Base-by-base conservation (phyloP, 176 grass and related monocot species). In the Lolium multiflorum region DNA sequence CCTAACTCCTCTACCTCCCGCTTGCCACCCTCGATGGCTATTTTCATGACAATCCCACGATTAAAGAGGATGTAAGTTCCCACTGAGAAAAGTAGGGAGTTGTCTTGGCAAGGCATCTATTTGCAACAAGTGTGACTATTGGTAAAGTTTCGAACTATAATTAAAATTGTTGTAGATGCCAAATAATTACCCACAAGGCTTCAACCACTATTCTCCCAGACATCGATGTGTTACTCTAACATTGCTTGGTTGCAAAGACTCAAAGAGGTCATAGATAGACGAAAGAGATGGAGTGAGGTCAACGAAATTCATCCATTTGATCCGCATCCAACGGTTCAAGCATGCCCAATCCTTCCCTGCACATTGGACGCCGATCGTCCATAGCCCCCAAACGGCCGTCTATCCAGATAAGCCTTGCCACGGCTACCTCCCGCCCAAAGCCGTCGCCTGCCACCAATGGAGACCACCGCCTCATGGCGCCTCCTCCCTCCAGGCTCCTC, bases 381-480 rank as follows among this genome's bases (percentile, higher is more conserved):
- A 31, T 26, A 14, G 6, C 39, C 37, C 16, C 21, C 74, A 50
- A 68, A 72, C 11, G 31, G 17, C 26, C 52, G 14, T 46, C 51
- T 77, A 79, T 71, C 37, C 63, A 90, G 59, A 62, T 62, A 62
- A 62, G 59, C 22, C 59, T 16, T 16, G 64, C 49, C 20, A 81
- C 16, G 51, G 39, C 60, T 71, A 77, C 70, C 39, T 84, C 59
- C 76, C 80, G 49, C 15, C 13, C 73, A 79, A 80, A 55, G 50
- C 81, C 16, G 15, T 24, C 48, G 26, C 71, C 58, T 52, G 28
- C 50, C 28, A 61, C 15, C 48, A 2, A 91, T 91, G 89, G 81
- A 84, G 18, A 51, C 61, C 69, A 83, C 83, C 43, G 65, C 71
- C 82, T 86, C 90, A 86, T 91, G 84, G 73, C 71, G 87, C 55